phyloP scores from a whole-genome alignment of 2,329 filamentous ascomycete genomes.

The Sclerotinia trifoliorum region DNA sequence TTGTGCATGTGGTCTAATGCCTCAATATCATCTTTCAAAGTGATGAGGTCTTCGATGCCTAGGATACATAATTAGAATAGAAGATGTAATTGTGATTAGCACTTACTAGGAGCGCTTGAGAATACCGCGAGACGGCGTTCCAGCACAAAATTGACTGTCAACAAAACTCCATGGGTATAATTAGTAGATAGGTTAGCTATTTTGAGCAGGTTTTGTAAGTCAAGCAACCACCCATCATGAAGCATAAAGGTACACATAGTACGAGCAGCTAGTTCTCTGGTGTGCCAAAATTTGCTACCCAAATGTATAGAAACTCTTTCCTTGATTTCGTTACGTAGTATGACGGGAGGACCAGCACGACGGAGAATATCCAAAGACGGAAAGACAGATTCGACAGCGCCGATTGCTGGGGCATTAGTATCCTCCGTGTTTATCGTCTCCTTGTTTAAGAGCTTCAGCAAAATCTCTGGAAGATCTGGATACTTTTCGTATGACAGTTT shows the following conservation, averaged over 20 bases:
- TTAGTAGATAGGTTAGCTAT: constrained; percentile 47
- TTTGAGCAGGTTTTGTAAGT: constrained; percentile 40
- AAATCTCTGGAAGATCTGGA: constrained; percentile 60
- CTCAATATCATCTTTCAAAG: constrained; percentile 10
- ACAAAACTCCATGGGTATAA: constrained; percentile 56
- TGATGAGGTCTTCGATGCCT: constrained; percentile 12
- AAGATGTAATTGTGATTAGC: background rate
- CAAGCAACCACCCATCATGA: constrained; percentile 49
- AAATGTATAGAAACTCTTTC: constrained; percentile 61
- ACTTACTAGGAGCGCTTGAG: constrained; percentile 47
- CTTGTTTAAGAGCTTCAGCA: constrained; percentile 58
- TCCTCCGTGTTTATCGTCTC: constrained; percentile 24
- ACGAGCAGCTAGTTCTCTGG: constrained; percentile 75
- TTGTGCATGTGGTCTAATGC: background rate
- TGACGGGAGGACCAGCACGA: constrained; percentile 64
- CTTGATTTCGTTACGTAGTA: constrained; percentile 55
- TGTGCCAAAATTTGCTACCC: constrained; percentile 72
- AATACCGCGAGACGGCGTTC: constrained; percentile 52
- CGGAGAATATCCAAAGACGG: constrained; percentile 80
- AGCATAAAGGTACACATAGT: constrained; percentile 65
- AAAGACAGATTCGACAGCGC: constrained; percentile 69
- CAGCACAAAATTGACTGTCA: constrained; percentile 56
- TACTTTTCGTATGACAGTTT: constrained; percentile 70
- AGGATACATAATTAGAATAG: constrained; percentile 2
- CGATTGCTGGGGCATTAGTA: constrained; percentile 38